phyloP scores from a whole-genome alignment of 352 stramenopile species.

The Peronospora destructor region DNA sequence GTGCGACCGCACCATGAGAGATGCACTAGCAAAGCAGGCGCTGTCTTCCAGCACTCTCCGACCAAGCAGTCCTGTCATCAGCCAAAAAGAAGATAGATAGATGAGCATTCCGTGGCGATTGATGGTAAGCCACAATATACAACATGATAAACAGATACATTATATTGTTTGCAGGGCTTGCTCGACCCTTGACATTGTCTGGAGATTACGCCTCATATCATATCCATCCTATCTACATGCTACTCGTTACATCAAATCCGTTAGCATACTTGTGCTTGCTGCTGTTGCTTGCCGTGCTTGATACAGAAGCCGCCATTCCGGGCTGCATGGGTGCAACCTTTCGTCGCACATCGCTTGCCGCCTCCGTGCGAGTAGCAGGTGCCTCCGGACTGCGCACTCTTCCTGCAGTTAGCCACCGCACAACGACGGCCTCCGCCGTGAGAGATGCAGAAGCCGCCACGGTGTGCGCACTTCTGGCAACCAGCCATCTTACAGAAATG shows the following conservation, averaged over 20 bases:
- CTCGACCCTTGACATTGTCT: conserved; percentile 11
- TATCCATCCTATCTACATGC: conserved; percentile 20
- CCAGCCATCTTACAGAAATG: conserved; percentile 83
- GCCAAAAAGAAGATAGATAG: conserved; percentile 5
- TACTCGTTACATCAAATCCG: conserved; percentile 14
- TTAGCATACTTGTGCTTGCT: conserved; percentile 8
- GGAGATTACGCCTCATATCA: conserved; percentile 26
- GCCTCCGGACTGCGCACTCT: conserved; percentile 73
- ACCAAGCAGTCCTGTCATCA: conserved; percentile 9
- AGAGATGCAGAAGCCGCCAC: conserved; percentile 74
- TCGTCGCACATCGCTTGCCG: conserved; percentile 70
- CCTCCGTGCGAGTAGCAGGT: conserved; percentile 83
- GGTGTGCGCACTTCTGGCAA: conserved; percentile 78
- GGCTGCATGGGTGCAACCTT: conserved; percentile 68
- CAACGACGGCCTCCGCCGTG: conserved; percentile 74
- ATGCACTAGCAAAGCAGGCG: neutral
- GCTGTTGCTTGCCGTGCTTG: conserved; percentile 71
- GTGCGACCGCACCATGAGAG: conserved; percentile 36
- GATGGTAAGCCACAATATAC: conserved; percentile 1
- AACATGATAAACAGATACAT: conserved; percentile 23
- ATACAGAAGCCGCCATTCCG: conserved; percentile 80
- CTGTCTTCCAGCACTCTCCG: conserved; percentile 15
- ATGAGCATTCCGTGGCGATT: neutral
- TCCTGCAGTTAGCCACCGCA: conserved; percentile 62
- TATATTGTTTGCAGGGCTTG: conserved; percentile 15